phyloP scores from a whole-genome alignment of 2,329 filamentous ascomycete species.

The Ceratocystiopsis minuta region DNA sequence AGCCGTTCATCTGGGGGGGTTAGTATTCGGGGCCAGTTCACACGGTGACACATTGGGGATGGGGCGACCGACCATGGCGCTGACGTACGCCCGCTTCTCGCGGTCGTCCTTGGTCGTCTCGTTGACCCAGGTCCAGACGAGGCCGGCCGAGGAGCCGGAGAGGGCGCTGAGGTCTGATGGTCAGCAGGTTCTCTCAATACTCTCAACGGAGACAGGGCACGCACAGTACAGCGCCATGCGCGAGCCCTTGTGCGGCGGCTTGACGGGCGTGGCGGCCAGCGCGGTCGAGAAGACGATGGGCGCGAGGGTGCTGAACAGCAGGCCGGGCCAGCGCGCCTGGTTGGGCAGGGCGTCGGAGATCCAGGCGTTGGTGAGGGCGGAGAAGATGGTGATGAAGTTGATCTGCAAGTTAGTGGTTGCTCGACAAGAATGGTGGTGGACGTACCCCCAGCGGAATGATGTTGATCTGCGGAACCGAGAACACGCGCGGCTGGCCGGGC shows the following conservation, averaged over 20 bases:
- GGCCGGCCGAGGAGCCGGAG: conserved; percentile 9
- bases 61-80: conserved; percentile 11
- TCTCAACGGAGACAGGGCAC: not conserved
- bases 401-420: conserved; percentile 6
- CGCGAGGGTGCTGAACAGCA: conserved; percentile 11
- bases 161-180: conserved; percentile 10
- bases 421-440: not conserved
- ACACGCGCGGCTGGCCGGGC: conserved; percentile 7
- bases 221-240: conserved; percentile 13
- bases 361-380: conserved; percentile 11
- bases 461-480: conserved; percentile 13
- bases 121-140: conserved; percentile 14
- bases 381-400: conserved; percentile 11
- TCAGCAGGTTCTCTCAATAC: not conserved
- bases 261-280: conserved; percentile 12
- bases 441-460: conserved; percentile 13
- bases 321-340: conserved; percentile 12
- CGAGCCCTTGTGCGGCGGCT: conserved; percentile 8
- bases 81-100: conserved; percentile 14
- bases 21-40: no score
- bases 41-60: no score
- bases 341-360: conserved; percentile 12
- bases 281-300: conserved; percentile 12
- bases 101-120: conserved; percentile 12
- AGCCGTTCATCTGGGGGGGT: conserved; percentile 16